phyloP scores from a whole-genome alignment of 495 filamentous ascomycete genomes.

The Polyplosphaeria fusca region DNA sequence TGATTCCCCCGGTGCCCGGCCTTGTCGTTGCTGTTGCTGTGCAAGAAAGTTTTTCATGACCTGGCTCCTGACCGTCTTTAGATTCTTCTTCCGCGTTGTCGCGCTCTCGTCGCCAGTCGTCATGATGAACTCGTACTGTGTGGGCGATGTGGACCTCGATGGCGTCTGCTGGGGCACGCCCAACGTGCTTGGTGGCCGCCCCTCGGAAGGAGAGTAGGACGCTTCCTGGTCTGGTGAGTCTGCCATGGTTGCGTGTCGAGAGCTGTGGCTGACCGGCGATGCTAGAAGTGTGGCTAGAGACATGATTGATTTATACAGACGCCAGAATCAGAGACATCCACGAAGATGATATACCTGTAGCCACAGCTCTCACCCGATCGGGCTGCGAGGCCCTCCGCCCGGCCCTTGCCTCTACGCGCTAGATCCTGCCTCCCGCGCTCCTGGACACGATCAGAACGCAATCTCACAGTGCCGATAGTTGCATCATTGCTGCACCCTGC shows the following conservation, averaged over 20 bases:
- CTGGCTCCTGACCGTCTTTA: slow-evolving; percentile 30
- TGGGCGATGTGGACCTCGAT: slow-evolving; percentile 3
- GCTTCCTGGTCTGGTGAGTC: slow-evolving; percentile 12
- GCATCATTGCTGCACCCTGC: slow-evolving; percentile 1
- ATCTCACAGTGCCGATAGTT: slow-evolving; percentile 5
- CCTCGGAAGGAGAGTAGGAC: background rate
- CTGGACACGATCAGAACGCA: background rate
- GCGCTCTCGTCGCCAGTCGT: slow-evolving; percentile 23
- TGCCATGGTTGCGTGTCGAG: slow-evolving; percentile 4
- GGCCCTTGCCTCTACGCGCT: background rate
- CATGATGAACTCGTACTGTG: slow-evolving; percentile 30
- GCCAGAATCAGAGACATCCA: background rate
- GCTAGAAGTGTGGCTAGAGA: too few species aligned
- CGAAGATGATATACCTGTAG: background rate
- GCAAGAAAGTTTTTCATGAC: slow-evolving; percentile 30
- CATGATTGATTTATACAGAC: background rate
- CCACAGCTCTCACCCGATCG: background rate
- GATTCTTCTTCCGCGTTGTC: slow-evolving; percentile 15
- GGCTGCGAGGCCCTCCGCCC: background rate
- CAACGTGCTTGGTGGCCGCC: background rate
- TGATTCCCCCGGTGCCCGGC: background rate
- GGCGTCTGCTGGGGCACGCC: background rate
- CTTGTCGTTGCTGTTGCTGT: slow-evolving; percentile 14
- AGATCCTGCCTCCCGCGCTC: background rate
- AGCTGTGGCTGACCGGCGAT: too few species aligned